A percentile compares a stretch with the other conserved stretches of the same genome.
Conservation (phyloP, 371 early-diverging fungal genomes). For the Circinella minor region DNA sequence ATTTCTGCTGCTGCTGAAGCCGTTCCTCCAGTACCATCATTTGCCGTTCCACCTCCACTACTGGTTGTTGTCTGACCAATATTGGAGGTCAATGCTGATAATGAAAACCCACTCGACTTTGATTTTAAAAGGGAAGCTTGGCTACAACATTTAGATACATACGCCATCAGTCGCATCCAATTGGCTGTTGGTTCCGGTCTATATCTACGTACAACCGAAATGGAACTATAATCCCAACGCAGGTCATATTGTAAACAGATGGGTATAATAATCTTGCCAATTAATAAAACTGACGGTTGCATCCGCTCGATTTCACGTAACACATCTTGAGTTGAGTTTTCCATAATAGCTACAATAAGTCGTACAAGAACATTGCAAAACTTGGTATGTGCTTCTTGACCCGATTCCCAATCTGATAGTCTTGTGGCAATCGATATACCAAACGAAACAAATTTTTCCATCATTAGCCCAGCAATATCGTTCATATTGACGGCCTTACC, state of each 20-base stretch:
- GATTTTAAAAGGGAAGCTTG: slow-evolving; percentile 39
- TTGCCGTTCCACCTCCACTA: background rate
- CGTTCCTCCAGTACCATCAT: too few species aligned
- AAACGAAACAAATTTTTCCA: slow-evolving; percentile 54
- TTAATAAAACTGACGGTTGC: slow-evolving; percentile 43
- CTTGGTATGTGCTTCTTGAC: slow-evolving; percentile 29
- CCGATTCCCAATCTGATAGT: slow-evolving; percentile 47
- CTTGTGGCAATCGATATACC: slow-evolving; percentile 47
- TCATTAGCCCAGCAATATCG: slow-evolving; percentile 49
- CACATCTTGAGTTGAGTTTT: slow-evolving; percentile 57
- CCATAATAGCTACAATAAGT: slow-evolving; percentile 60
- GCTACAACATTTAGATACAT: slow-evolving; percentile 41
- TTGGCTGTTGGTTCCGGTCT: slow-evolving; percentile 40
- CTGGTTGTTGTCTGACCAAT: slow-evolving; percentile 18
- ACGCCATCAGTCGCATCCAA: slow-evolving; percentile 50
- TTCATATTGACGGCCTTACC: slow-evolving; percentile 44
- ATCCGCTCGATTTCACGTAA: slow-evolving; percentile 53
- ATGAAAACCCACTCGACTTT: slow-evolving; percentile 47
- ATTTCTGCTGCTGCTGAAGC: slow-evolving; percentile 10
- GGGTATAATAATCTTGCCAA: slow-evolving; percentile 57
- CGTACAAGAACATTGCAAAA: slow-evolving; percentile 60
- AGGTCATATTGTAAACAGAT: slow-evolving; percentile 57
- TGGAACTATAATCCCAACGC: slow-evolving; percentile 36
- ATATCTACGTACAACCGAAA: slow-evolving; percentile 26
- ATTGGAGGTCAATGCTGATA: slow-evolving; percentile 32